Evolutionary conservation across 1,139 yeast species (phyloP).

Genomic region (Nadsonia starkeyi-henricii): DNA sequence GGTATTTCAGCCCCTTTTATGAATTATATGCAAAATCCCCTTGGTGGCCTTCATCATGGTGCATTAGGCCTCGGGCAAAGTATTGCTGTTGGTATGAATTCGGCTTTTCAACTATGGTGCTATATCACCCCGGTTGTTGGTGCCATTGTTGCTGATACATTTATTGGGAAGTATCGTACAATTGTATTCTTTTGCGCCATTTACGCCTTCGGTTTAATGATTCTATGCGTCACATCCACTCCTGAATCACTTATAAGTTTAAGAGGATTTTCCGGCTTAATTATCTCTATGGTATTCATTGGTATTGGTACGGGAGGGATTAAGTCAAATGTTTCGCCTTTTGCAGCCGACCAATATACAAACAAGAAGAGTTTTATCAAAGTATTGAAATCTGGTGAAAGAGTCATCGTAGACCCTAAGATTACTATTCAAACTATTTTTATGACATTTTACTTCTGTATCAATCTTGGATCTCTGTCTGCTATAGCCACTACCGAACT

Average conservation of each 20-base stretch:
- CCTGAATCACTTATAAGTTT: slow-evolving; percentile 42
- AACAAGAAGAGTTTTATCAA: slow-evolving; percentile 44
- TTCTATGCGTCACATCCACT: slow-evolving; percentile 57
- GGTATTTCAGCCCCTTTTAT: slow-evolving; percentile 66
- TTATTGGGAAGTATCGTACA: slow-evolving; percentile 58
- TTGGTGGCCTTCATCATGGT: slow-evolving; percentile 31
- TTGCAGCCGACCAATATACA: slow-evolving; percentile 62
- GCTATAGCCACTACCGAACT: slow-evolving; percentile 66
- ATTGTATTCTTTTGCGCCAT: slow-evolving; percentile 46
- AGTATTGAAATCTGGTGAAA: slow-evolving; percentile 44
- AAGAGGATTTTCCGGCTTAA: slow-evolving; percentile 36
- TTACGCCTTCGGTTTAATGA: slow-evolving; percentile 46
- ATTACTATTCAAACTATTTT: slow-evolving; percentile 63
- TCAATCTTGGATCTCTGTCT: slow-evolving; percentile 68
- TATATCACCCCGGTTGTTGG: slow-evolving; percentile 69
- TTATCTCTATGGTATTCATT: slow-evolving; percentile 48
- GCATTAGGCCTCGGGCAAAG: slow-evolving; percentile 47
- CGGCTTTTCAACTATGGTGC: slow-evolving; percentile 72
- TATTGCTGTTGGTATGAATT: slow-evolving; percentile 62
- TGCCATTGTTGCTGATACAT: slow-evolving; percentile 64
- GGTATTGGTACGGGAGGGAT: slow-evolving; percentile 77
- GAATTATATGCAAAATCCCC: slow-evolving; percentile 54
- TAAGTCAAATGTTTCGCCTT: slow-evolving; percentile 64
- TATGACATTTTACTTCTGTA: slow-evolving; percentile 63
- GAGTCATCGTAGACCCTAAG: slow-evolving; percentile 57